Base-by-base conservation (phyloP, 768 basidiomycete species). In the Boletus rubroflammeus region DNA sequence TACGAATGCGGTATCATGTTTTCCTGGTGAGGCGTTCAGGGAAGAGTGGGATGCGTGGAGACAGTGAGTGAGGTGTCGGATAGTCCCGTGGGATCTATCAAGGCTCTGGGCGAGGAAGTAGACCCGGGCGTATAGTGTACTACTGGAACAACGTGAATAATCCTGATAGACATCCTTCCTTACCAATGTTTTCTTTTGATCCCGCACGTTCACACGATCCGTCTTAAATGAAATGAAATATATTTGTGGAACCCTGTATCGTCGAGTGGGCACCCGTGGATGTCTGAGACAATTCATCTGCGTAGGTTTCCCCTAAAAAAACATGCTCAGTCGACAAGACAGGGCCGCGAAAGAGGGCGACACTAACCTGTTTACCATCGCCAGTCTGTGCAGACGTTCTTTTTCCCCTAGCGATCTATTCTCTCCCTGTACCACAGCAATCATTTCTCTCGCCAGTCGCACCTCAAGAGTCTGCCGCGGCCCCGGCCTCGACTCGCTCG, bases 361-460 rank as follows among this genome's bases (percentile, higher is more conserved):
- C 1, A 75, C 86, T 55, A 51, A 89, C 90, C 89, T 83, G 67
- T 90, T 90, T 28, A 86, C 78, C 78, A 88, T 86, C 2, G 88
- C 93, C 51, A 80, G 62, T 60, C 75, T 80, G 64, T 93, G 92
- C 39, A 79, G 63, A 44, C 81, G 78, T 57, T 75, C 73, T 69
- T 91, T 87, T 68, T 79, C 78, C 47, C 75, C 77, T 54, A 90
- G 66, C 31, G 82, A 85, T 35, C 74, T 72, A 41, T 81, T 82
- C 5, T 79, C 78, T 17, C 83, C 83, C 61, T 86, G 75, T n/a
- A 91, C 59, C 19, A 91, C 80, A 0, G 76, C 78, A 41, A 97
- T 76, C 31, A 94, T 73, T 73, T 96, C 92, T 65, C 82, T 76
- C 29, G 93, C 93, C 56, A 96, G 68, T 55, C 93, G 75, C 63